Base-by-base conservation (phyloP, 2,329 filamentous ascomycete genomes). In the Tolypocladium endophyticum region DNA sequence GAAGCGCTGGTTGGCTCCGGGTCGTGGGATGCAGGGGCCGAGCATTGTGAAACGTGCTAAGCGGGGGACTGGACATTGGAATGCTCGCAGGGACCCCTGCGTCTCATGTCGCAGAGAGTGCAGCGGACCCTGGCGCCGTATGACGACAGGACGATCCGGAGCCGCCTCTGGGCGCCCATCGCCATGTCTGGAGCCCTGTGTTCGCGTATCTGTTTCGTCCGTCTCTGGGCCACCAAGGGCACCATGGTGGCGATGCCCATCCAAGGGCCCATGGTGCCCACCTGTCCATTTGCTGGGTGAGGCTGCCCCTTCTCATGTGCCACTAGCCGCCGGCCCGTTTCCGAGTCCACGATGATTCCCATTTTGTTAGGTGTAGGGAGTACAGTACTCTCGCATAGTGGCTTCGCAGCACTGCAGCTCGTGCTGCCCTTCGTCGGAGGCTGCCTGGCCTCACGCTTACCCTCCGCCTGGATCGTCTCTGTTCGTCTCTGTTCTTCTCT, bases 21-120 rank as follows among this genome's bases (percentile, higher is more conserved):
- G 11, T 18, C n/a, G 33, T 33, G 50, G 36, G 57, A 23, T 36
- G 6, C n/a, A 35, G 55, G 57, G 57, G 20, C 6, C n/a, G 39
- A 11, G 39, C 6, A 43, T 55, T 23, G 50, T 59, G 58, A 59
- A 59, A 59, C 58, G 28, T 9, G 20, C n/a, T 41, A 59, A 56
- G 53, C 58, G 58, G 58, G 58, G n/a, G n/a, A n/a, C n/a, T n/a
- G n/a, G n/a, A n/a, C n/a, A n/a, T n/a, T n/a, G n/a, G n/a, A n/a
- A n/a, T n/a, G n/a, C n/a, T n/a, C n/a, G n/a, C n/a, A n/a, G n/a
- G 16, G 12, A 14, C 14, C 43, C 5, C 25, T 11, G 47, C 16
- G 50, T 53, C 35, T 53, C 50, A 53, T 20, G 28, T 50, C 14
- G 14, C 45, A 12, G 9, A 2, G 50, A 12, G 45, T 8, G 23